Evolutionary conservation across 1,284 basidiomycete species (phyloP).

Genomic region (Xerocomus minutiporus): DNA sequence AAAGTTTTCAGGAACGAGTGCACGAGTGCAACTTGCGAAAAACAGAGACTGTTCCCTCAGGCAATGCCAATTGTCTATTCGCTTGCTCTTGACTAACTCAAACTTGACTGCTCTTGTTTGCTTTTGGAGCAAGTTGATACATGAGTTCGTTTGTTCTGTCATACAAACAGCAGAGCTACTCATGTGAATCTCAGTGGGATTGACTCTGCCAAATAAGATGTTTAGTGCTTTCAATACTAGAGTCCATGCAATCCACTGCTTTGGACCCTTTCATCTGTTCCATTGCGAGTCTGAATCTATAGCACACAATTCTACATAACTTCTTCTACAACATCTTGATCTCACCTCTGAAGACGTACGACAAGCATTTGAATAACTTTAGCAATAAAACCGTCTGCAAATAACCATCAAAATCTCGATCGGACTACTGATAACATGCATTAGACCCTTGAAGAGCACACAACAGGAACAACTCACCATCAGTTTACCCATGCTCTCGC

Average conservation of each 20-base stretch:
- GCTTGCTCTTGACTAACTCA: no score
- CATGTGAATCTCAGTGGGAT: no score
- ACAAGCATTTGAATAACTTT: conserved; percentile 4
- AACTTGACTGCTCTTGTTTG: no score
- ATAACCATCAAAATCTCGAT: neutral
- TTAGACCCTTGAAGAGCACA: neutral
- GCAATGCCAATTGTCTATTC: no score
- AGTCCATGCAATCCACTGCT: neutral
- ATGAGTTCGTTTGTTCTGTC: no score
- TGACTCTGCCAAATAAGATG: neutral
- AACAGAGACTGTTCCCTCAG: no score
- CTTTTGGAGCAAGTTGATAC: no score
- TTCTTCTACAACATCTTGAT: neutral
- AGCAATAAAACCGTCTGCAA: conserved; percentile 4
- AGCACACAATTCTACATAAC: neutral
- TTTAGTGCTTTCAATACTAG: neutral
- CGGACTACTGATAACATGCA: neutral
- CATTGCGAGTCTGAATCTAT: neutral
- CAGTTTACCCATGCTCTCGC: conserved; percentile 48
- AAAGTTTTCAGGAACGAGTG: no score
- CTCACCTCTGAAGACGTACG: conserved; percentile 1
- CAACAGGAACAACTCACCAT: conserved; percentile 13
- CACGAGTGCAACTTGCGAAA: no score
- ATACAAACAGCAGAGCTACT: no score
- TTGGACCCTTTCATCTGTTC: neutral